Evolutionary conservation across 345 rosid species (phyloP), one percentile per base, ranked within the genome.

Genomic region (Euphorbia pulcherrima): DNA sequence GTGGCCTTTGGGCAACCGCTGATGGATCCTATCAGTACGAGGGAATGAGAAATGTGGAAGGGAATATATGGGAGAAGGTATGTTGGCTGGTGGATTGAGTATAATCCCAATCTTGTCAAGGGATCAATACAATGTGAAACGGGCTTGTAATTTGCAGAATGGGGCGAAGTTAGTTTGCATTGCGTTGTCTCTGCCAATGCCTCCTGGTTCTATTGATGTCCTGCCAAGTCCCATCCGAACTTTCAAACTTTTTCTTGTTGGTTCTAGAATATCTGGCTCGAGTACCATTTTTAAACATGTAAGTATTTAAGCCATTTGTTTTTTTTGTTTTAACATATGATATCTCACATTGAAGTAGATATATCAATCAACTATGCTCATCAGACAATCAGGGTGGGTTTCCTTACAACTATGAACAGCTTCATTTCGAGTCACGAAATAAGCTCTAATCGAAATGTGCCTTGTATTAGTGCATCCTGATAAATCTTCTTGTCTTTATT

Each of bases 201-300:
- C 87, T 80, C 84, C 82, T n/a, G 60, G 37, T 60, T 47, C 67
- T 60, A 37, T 8, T n/a, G 56, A 28, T 16, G 23, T 16, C 68
- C 23, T 23, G 16, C 50, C 60, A 55, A 54, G 46, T 30, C 20
- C 1, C 55, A 81, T 70, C 44, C 79, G 72, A 55, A 81, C 80
- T 63, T 62, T 50, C 60, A 91, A 78, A 65, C 82, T 89, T 76
- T 91, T 94, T 75, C 85, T 94, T 54, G 82, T 91, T 29, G 97
- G 95, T 71, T 73, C 67, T 52, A 79, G 76, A 70, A 88, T 87
- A 63, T 88, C 95, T 30, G 99, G 99, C 74, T 84, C 92, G 2
- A 81, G 95, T 69, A 86, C 99, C 50, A 74, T 93, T 64, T 89
- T 86, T 79, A 93, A 90, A 79, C 92, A 93, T 86, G 99, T 88